phyloP scores from a whole-genome alignment of 495 filamentous ascomycete species.

The Tetracladium marchalianum region DNA sequence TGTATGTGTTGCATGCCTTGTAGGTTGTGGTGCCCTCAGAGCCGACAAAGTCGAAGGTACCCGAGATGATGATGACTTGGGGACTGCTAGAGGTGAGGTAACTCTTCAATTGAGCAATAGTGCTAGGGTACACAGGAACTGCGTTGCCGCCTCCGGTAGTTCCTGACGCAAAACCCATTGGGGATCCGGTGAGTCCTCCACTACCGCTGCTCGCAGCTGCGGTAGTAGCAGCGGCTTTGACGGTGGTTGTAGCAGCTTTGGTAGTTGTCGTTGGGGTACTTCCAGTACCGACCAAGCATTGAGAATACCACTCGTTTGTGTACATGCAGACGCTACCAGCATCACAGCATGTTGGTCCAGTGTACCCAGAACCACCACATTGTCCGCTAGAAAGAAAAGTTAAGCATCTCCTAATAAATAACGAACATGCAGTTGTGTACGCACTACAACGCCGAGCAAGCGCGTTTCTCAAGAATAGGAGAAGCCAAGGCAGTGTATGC shows the following conservation, averaged over 20 bases:
- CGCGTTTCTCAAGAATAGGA: too few relatives aligned
- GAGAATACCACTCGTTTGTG: conserved; percentile 21
- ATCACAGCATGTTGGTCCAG: conserved; percentile 12
- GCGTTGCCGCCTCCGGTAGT: conserved; percentile 39
- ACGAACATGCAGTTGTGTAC: too few relatives aligned
- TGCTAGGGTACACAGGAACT: conserved; percentile 31
- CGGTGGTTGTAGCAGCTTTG: too few relatives aligned
- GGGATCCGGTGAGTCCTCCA: conserved; percentile 24
- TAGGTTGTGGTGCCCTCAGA: conserved; percentile 30
- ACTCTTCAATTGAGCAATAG: conserved; percentile 26
- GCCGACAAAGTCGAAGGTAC: conserved; percentile 34
- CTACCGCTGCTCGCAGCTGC: too few relatives aligned
- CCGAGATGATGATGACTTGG: conserved; percentile 38
- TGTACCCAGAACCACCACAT: conserved; percentile 9
- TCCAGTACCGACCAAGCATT: conserved; percentile 9
- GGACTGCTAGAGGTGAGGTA: conserved; percentile 29
- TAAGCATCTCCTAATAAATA: too few relatives aligned
- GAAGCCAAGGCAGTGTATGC: too few relatives aligned
- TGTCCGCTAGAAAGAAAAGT: background rate
- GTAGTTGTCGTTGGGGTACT: too few relatives aligned
- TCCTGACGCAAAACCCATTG: conserved; percentile 38
- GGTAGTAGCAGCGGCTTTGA: too few relatives aligned
- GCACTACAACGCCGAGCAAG: too few relatives aligned
- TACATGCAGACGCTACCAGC: conserved; percentile 13
- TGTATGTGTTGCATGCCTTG: conserved; percentile 38